These are phyloP conservation scores for Escovopsis sp. DNA, from an alignment of 2,329 filamentous ascomycete genomes.

Conservation along the genomic window DNA sequence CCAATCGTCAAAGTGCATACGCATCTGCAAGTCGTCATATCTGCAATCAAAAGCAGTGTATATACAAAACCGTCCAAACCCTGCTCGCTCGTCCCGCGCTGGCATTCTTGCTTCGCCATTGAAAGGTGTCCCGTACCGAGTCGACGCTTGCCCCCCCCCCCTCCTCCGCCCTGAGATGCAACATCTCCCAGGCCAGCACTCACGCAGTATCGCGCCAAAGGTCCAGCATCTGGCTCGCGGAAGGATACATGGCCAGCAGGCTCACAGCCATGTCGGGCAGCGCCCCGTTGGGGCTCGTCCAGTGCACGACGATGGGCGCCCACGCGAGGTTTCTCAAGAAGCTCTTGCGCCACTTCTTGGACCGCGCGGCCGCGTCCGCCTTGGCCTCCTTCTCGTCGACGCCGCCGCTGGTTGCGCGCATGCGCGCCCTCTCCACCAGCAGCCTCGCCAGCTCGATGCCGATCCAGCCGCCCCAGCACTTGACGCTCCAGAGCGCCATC, in stretches of 20 bases:
- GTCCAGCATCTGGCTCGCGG: slow-evolving; percentile 28
- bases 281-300: slow-evolving; percentile 50
- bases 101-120: too few relatives aligned
- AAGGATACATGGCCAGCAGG: slow-evolving; percentile 29
- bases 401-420: slow-evolving; percentile 17
- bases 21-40: too few relatives aligned
- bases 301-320: slow-evolving; percentile 73
- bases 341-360: slow-evolving; percentile 45
- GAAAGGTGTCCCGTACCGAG: too few relatives aligned
- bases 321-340: slow-evolving; percentile 58
- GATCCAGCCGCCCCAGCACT: slow-evolving; percentile 71
- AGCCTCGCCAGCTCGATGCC: slow-evolving; percentile 60
- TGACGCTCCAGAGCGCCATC: slow-evolving; percentile 57
- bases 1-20: too few relatives aligned
- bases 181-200: background rate
- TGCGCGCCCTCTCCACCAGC: slow-evolving; percentile 27
- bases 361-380: slow-evolving; percentile 29
- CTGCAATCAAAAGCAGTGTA: too few relatives aligned
- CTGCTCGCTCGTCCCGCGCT: too few relatives aligned
- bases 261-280: slow-evolving; percentile 27
- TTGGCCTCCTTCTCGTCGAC: slow-evolving; percentile 9
- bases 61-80: too few relatives aligned
- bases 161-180: too few relatives aligned
- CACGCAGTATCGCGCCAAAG: slow-evolving; percentile 27
- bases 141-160: too few relatives aligned